Evolutionary conservation across 805 yeast genomes (phyloP), one percentile per base, ranked within the genome.

Genomic region (Metschnikowia lochheadii): DNA sequence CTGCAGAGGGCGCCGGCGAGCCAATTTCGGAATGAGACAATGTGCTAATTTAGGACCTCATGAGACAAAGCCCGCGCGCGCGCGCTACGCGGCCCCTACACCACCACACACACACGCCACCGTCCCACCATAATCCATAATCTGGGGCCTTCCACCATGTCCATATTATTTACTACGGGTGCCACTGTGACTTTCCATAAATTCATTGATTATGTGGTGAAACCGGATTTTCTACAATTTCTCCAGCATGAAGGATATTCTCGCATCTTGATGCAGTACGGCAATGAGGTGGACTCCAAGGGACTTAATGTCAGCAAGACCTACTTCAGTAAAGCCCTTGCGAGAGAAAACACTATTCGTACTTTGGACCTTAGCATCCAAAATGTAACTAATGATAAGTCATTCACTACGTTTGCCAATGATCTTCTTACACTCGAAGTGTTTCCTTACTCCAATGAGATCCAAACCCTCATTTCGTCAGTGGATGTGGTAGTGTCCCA

Each of bases 101-200:
- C 18, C 17, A 23, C 26, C 8, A 6, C 26, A 21, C 26, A 21
- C 17, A 34, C 37, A 8, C 8, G 5, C 15, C 15, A 17, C 17
- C 17, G 3, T 34, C 18, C 36, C 39, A 5, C 20, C 20, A 18
- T 18, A 18, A 18, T 18, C 20, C 7, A 21, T 21, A 5, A 14
- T 37, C 15, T 13, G 21, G 15, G 17, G 11, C 15, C 26, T 18
- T 31, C 36, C 44, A 31, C 37, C 37, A 44, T 44, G 48, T 47
- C 50, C 29, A 54, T 71, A 14, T 69, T 91, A 33, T 84, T 91
- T 5, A 85, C 95, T 0, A 86, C 95, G 3, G 98, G 98, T 0
- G 97, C 97, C 2, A 91, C 97, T 0, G 91, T 87, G 18, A 85
- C 96, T 0, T 92, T 92, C 63, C 74, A 76, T 10, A 68, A 62